These are phyloP conservation scores for Trichosporon coremiiforme DNA, from an alignment of 1,284 basidiomycete genomes.

Conservation along the genomic window DNA sequence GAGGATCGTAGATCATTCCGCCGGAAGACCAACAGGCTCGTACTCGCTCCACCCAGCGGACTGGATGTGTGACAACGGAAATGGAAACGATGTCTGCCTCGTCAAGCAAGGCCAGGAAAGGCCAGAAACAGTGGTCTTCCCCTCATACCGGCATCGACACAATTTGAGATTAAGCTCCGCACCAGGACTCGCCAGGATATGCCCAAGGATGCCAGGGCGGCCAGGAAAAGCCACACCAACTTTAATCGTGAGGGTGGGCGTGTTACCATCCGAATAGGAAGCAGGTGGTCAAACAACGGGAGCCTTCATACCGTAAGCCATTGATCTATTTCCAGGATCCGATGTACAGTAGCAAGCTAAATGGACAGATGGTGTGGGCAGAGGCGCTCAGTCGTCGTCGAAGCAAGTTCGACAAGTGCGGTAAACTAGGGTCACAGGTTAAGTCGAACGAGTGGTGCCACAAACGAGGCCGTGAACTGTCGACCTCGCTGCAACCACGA, in stretches of 20 bases:
- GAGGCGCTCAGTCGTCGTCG: neutral
- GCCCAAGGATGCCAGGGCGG: neutral
- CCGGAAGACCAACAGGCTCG: neutral
- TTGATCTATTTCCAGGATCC: neutral
- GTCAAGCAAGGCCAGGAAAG: neutral
- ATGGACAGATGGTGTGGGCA: neutral
- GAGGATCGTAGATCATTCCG: slow-evolving; percentile 6
- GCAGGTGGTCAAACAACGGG: slow-evolving; percentile 2
- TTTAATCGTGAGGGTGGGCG: neutral
- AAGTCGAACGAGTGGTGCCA: too few relatives aligned
- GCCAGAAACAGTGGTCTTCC: neutral
- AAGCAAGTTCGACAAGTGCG: neutral
- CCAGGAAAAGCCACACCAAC: neutral
- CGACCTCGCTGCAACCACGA: too few relatives aligned
- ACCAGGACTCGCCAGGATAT: neutral
- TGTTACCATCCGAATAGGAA: neutral
- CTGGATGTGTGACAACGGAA: neutral
- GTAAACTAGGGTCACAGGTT: too few relatives aligned
- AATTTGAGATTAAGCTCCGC: slow-evolving; percentile 1
- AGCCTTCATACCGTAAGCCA: slow-evolving; percentile 3
- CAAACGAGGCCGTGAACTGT: too few relatives aligned
- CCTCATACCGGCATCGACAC: neutral
- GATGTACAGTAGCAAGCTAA: neutral
- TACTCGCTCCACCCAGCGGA: neutral
- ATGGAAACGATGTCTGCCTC: neutral